Percentiles rank a stretch among this genome's conserved stretches.
Evolutionary conservation across 345 rosid species (phyloP).

Genomic region (Gossypium raimondii): DNA sequence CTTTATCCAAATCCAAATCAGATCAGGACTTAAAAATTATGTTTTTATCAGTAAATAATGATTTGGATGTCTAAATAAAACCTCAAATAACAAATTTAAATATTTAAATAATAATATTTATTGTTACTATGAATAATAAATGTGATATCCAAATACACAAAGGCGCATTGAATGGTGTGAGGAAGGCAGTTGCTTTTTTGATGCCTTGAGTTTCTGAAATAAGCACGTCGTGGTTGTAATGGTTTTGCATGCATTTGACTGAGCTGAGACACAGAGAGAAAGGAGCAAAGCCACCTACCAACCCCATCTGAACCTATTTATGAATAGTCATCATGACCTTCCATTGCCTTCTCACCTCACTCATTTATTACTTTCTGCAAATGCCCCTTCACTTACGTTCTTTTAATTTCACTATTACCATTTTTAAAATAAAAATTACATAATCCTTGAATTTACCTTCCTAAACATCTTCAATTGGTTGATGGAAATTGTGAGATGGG

Average conservation of each 20-base stretch:
- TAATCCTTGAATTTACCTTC: too few relatives aligned
- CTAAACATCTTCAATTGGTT: too few relatives aligned
- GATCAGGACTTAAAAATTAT: too few relatives aligned
- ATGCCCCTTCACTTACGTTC: not conserved
- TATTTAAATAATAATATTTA: too few relatives aligned
- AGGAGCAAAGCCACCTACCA: not conserved
- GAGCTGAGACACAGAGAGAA: not conserved
- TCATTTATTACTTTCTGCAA: not conserved
- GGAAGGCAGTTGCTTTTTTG: not conserved
- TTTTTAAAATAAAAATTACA: not conserved
- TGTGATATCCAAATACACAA: too few relatives aligned
- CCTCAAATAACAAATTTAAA: too few relatives aligned
- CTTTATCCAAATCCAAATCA: too few relatives aligned
- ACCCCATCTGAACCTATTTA: not conserved
- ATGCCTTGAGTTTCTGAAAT: not conserved
- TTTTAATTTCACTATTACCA: not conserved
- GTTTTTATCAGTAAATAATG: too few relatives aligned
- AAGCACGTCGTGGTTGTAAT: not conserved
- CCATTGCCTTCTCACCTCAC: not conserved
- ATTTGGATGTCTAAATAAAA: too few relatives aligned
- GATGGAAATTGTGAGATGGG: not conserved
- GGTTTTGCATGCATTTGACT: not conserved
- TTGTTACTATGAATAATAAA: too few relatives aligned
- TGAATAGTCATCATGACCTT: conserved; percentile 7
- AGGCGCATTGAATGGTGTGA: not conserved